phyloP scores from a whole-genome alignment of 768 basidiomycete genomes.

The Tulasnella sp. region DNA sequence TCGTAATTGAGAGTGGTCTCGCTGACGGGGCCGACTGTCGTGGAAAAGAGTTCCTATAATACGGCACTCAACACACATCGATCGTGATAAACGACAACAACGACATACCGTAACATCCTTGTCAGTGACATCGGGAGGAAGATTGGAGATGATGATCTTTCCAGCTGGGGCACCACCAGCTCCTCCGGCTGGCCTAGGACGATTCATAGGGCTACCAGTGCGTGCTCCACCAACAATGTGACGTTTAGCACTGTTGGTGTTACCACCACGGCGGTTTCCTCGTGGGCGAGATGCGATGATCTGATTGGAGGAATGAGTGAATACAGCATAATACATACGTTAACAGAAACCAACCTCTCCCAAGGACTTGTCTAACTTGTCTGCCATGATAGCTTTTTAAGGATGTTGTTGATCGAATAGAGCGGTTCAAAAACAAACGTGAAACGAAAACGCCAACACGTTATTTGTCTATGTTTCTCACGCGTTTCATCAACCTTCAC shows the following conservation, averaged over 20 bases:
- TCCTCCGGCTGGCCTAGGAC: slow-evolving; percentile 10
- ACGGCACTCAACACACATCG: neutral
- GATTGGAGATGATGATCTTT: slow-evolving; percentile 18
- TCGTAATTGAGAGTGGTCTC: slow-evolving; percentile 82
- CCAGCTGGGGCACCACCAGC: slow-evolving; percentile 6
- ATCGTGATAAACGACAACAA: neutral
- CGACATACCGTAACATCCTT: slow-evolving; percentile 11
- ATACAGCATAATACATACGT: too few relatives aligned
- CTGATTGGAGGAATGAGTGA: neutral
- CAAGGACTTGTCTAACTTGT: too few relatives aligned
- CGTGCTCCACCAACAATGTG: slow-evolving; percentile 8
- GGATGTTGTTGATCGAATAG: too few relatives aligned
- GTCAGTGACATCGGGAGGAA: slow-evolving; percentile 16
- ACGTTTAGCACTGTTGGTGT: slow-evolving; percentile 8
- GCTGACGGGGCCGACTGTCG: slow-evolving; percentile 80
- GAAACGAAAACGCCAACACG: too few relatives aligned
- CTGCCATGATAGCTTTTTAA: too few relatives aligned
- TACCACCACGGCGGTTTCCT: slow-evolving; percentile 6
- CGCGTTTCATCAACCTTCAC: too few relatives aligned
- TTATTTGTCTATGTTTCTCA: too few relatives aligned
- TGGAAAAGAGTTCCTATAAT: slow-evolving; percentile 82
- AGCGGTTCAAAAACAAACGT: too few relatives aligned
- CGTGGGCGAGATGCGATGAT: slow-evolving; percentile 16
- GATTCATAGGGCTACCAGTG: neutral
- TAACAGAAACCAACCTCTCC: too few relatives aligned